These are phyloP conservation scores for Colletotrichum filicis DNA, from an alignment of 2,329 filamentous ascomycete species.

Conservation along the genomic window DNA sequence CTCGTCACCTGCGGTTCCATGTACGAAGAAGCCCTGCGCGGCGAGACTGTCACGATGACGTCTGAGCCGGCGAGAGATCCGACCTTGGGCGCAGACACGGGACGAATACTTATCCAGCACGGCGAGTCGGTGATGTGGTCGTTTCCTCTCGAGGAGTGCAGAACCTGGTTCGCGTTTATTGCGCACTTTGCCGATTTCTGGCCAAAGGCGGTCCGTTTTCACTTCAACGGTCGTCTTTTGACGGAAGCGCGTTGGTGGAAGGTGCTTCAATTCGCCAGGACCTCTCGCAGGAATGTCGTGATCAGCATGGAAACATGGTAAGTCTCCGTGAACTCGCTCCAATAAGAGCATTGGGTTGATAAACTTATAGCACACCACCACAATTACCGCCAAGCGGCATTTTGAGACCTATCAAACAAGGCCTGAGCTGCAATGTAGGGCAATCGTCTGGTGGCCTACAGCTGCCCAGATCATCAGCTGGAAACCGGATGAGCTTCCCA, in stretches of 20 bases:
- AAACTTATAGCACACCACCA: slow-evolving; percentile 3
- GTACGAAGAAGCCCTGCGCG: slow-evolving; percentile 45
- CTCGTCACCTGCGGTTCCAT: slow-evolving; percentile 56
- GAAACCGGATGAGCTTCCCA: slow-evolving; percentile 19
- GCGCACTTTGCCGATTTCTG: slow-evolving; percentile 56
- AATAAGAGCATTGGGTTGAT: not conserved
- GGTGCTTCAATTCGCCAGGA: slow-evolving; percentile 41
- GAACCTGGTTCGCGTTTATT: slow-evolving; percentile 56
- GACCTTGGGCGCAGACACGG: slow-evolving; percentile 24
- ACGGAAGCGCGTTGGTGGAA: slow-evolving; percentile 44
- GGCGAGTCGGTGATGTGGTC: slow-evolving; percentile 50
- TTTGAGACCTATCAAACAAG: slow-evolving; percentile 7
- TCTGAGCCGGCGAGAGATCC: slow-evolving; percentile 42
- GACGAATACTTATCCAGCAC: slow-evolving; percentile 48
- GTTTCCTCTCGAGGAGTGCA: slow-evolving; percentile 50
- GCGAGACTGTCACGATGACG: slow-evolving; percentile 44
- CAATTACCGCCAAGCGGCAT: slow-evolving; percentile 30
- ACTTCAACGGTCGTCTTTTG: slow-evolving; percentile 43
- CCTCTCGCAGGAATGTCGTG: slow-evolving; percentile 38
- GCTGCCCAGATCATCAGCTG: not conserved
- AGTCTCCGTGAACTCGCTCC: not conserved
- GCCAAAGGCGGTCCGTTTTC: slow-evolving; percentile 51
- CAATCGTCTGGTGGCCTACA: not conserved
- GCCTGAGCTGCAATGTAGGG: not conserved
- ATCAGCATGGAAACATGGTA: slow-evolving; percentile 33